Evolutionary conservation across 2,329 filamentous ascomycete genomes (phyloP).

Genomic region (Epichloe elymi): DNA sequence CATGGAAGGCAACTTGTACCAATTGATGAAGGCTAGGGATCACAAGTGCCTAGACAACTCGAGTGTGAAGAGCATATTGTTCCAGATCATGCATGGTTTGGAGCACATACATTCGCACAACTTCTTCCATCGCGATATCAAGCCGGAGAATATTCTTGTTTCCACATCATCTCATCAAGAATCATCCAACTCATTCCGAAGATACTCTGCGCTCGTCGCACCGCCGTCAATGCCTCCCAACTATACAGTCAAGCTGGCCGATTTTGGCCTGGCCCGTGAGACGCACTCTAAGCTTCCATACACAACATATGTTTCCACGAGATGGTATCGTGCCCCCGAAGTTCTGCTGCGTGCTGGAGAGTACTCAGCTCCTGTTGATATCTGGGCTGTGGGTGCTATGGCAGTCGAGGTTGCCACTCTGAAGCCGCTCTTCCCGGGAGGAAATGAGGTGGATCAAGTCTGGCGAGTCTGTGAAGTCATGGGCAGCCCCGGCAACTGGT

Average conservation of each 20-base stretch:
- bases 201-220: slow-evolving; percentile 87
- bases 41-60: slow-evolving; percentile 83
- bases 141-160: slow-evolving; percentile 96
- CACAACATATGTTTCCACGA: slow-evolving; percentile 94
- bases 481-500: slow-evolving; percentile 97
- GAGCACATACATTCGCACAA: slow-evolving; percentile 95
- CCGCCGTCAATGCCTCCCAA: slow-evolving; percentile 86
- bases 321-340: slow-evolving; percentile 96
- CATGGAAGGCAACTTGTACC: slow-evolving; percentile 98
- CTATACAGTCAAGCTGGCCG: slow-evolving; percentile 96
- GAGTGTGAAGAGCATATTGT: slow-evolving; percentile 95
- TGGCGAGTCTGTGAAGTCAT: slow-evolving; percentile 99
- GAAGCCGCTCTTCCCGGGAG: slow-evolving; percentile 92
- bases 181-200: slow-evolving; percentile 69
- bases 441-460: slow-evolving; percentile 97
- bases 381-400: slow-evolving; percentile 98
- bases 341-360: slow-evolving; percentile 87
- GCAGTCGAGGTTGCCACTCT: slow-evolving; percentile 93
- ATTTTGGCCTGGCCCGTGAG: slow-evolving; percentile 94
- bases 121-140: slow-evolving; percentile 99
- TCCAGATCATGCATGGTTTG: slow-evolving; percentile 89
- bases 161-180: slow-evolving; percentile 81
- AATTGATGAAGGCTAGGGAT: slow-evolving; percentile 95
- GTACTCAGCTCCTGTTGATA: slow-evolving; percentile 95
- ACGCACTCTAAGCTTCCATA: slow-evolving; percentile 94